Evolutionary conservation across 148 eudicot genomes (phyloP), one percentile per base, ranked within the genome.

Genomic region (Cornus suecica): DNA sequence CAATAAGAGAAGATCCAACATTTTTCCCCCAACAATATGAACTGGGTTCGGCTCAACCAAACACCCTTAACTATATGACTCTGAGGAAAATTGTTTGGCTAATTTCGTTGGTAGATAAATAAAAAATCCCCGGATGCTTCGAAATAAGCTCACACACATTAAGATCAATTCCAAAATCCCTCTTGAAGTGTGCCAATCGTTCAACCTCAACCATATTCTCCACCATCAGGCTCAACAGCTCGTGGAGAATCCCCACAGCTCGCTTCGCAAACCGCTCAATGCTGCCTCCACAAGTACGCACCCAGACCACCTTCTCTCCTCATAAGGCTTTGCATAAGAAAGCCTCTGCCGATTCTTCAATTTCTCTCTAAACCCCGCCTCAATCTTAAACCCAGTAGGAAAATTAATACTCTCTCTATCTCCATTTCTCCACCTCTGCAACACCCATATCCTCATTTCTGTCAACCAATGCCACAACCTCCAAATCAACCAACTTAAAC

Each of bases 81-180:
- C 97, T 87, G 20, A 90, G 86, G 72, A 84, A 87, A 72, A 89
- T 87, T 48, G 83, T 82, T 61, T 87, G 87, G 20, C 69, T 77
- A 54, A 71, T 78, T 31, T 90, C 97, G 83, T 83, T 87, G 3
- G 89, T 87, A 30, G 93, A 87, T 68, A 90, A 80, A 58, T 90
- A 89, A 70, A 90, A 90, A 68, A 90, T 87, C 10, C 97, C 94
- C 13, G 94, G 92, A 72, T 92, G 94, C 85, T 84, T 87, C 79
- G 90, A 70, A 70, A 92, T 69, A 45, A 88, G 83, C 69, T 92
- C 94, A 1, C 86, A 89, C 58, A 93, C 13, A 66, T 90, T 93
- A 71, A 91, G 86, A 45, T 84, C 84, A 20, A 90, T 85, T 13
- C 97, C 93, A 64, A 90, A 87, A 73, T 93, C 93, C 88, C 76